These are phyloP conservation scores for Solanum pinnatisectum DNA, from an alignment of 257 asterid genomes.

Conservation along the genomic window DNA sequence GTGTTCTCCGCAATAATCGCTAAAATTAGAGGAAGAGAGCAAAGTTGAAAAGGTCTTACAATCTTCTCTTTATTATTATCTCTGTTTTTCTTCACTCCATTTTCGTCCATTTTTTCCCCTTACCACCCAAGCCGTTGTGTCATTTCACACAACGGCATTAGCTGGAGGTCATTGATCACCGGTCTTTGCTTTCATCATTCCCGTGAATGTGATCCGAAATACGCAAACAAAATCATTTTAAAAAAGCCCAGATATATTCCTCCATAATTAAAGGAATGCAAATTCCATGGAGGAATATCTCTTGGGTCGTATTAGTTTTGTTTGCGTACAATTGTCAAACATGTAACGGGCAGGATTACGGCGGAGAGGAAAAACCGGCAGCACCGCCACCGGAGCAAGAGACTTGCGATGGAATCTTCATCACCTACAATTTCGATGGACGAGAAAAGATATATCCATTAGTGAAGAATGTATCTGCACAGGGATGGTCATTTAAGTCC, in stretches of 20 bases:
- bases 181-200: neutral
- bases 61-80: slow-evolving; percentile 18
- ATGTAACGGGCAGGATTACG: slow-evolving; percentile 43
- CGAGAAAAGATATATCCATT: slow-evolving; percentile 67
- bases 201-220: neutral
- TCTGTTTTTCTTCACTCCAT: neutral
- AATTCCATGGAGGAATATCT: slow-evolving; percentile 24
- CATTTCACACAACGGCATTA: neutral
- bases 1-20: slow-evolving; percentile 10
- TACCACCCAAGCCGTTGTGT: slow-evolving; percentile 37
- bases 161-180: neutral
- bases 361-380: slow-evolving; percentile 14
- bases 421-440: slow-evolving; percentile 50
- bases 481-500: slow-evolving; percentile 74
- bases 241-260: neutral
- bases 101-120: neutral
- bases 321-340: neutral
- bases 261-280: slow-evolving; percentile 18
- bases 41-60: slow-evolving; percentile 24
- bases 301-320: slow-evolving; percentile 18
- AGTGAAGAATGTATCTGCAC: slow-evolving; percentile 67
- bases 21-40: slow-evolving; percentile 48
- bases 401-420: slow-evolving; percentile 55
- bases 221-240: neutral
- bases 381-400: slow-evolving; percentile 39